Conservation (phyloP, 2,329 filamentous ascomycete genomes). For the Pyrenochaeta sp. region DNA sequence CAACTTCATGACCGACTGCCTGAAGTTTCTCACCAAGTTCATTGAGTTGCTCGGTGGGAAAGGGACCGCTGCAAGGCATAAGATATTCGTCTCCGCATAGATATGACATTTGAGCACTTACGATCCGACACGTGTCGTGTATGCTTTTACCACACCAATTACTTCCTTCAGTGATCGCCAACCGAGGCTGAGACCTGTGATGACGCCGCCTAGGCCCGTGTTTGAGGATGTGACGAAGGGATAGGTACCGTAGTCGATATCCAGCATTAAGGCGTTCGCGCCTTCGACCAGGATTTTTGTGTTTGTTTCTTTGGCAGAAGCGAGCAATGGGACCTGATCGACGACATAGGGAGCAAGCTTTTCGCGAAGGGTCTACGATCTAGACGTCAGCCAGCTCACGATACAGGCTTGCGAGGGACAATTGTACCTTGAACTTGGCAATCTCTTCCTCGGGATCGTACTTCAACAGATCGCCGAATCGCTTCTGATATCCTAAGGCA, state of each 20-base stretch:
- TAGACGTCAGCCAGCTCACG: neutral
- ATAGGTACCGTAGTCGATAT: slow-evolving; percentile 66
- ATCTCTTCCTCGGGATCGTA: slow-evolving; percentile 78
- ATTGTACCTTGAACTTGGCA: slow-evolving; percentile 62
- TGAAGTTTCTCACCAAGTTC: slow-evolving; percentile 66
- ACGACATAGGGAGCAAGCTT: slow-evolving; percentile 69
- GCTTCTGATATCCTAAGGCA: slow-evolving; percentile 70
- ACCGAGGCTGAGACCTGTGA: slow-evolving; percentile 69
- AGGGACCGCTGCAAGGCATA: slow-evolving; percentile 63
- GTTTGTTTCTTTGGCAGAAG: slow-evolving; percentile 66
- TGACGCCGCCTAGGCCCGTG: slow-evolving; percentile 68
- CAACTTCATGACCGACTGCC: slow-evolving; percentile 63
- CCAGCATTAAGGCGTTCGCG: slow-evolving; percentile 73
- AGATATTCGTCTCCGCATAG: slow-evolving; percentile 5
- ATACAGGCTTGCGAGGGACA: neutral
- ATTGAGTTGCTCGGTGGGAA: slow-evolving; percentile 72
- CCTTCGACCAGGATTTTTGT: slow-evolving; percentile 73
- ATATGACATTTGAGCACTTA: slow-evolving; percentile 20
- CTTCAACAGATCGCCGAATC: slow-evolving; percentile 71
- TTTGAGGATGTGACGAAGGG: slow-evolving; percentile 69
- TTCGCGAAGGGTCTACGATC: slow-evolving; percentile 59
- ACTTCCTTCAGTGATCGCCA: slow-evolving; percentile 68
- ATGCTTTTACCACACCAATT: slow-evolving; percentile 73
- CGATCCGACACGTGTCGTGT: slow-evolving; percentile 67
- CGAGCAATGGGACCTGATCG: slow-evolving; percentile 72